Evolutionary conservation across 805 yeast species (phyloP), one percentile per base, ranked within the genome.

Genomic region (Teunomyces cretensis): DNA sequence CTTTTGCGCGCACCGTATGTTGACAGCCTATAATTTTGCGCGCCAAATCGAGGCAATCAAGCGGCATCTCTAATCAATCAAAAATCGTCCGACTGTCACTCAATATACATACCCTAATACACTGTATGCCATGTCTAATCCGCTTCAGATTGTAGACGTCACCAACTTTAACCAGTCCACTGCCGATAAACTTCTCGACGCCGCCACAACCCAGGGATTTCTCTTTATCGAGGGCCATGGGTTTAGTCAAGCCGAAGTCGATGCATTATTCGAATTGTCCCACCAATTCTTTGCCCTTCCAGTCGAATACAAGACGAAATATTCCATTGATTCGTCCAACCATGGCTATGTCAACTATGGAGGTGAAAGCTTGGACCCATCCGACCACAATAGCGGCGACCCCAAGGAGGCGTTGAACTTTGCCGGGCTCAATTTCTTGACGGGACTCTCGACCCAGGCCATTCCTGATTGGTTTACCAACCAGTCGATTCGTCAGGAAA

Each of bases 351-450:
- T 85, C 4, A 62, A 70, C 28, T 69, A 74, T 51, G 76, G 78
- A 14, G 78, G 73, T 36, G 89, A 83, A 58, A 79, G 69, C 52
- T 68, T 70, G 50, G 74, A 69, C 43, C 73, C 74, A 2, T 19
- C 46, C 2, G 45, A 56, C 15, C 70, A 65, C 36, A 62, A 60
- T 41, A 53, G 54, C 35, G 84, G 84, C 4, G 87, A 82, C 58
- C 84, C 83, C 31, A 82, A 82, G 54, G 86, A 82, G 58, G 88
- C 86, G 1, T 80, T 83, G 66, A 87, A 88, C 57, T 80, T 86
- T 60, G 80, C 84, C 36, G 59, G 67, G 14, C 68, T 84, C 53
- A 64, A 81, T 52, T 73, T 80, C 47, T 47, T 52, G 19, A 73
- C 77, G 7, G 89, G 88, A 0, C 43, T 44, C 9, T 51, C 65